Percentiles rank a stretch among this genome's conserved stretches.
These are phyloP conservation scores for Balakata baccata DNA, from an alignment of 345 rosid genomes.

Conservation along the genomic window DNA sequence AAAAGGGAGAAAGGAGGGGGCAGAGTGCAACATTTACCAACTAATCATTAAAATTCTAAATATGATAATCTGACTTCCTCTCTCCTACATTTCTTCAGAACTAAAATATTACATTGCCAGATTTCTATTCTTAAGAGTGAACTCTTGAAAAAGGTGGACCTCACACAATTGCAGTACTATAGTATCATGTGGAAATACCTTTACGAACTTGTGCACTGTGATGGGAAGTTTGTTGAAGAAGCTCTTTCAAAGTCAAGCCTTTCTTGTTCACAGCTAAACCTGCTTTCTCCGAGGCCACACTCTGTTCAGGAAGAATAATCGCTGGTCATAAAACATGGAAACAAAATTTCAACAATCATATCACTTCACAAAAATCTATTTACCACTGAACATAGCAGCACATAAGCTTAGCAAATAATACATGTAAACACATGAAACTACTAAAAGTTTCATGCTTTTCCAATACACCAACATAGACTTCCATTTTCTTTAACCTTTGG, in stretches of 20 bases:
- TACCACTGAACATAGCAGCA: background rate
- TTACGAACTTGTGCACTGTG: constrained; percentile 78
- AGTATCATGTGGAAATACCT: constrained; percentile 32
- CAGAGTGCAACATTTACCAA: background rate
- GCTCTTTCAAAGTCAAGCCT: constrained; percentile 84
- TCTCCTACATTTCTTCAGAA: background rate
- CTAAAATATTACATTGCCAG: background rate
- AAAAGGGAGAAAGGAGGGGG: too few species aligned
- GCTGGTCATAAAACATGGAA: constrained; percentile 41
- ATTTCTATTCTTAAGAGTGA: background rate
- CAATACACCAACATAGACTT: background rate
- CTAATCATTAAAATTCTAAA: background rate
- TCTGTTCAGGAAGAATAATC: constrained; percentile 86
- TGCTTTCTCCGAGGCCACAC: constrained; percentile 69
- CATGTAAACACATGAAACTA: background rate
- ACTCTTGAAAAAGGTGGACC: background rate
- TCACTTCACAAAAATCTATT: background rate
- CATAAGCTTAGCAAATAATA: background rate
- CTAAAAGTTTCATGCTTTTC: background rate
- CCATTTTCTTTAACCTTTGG: constrained; percentile 51
- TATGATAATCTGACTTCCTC: background rate
- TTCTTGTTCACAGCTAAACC: constrained; percentile 83
- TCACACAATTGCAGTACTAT: background rate
- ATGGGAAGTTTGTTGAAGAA: constrained; percentile 78
- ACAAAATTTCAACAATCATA: background rate